These are phyloP conservation scores for Epichloe elymi DNA, from an alignment of 2,329 filamentous ascomycete genomes.

Conservation along the genomic window DNA sequence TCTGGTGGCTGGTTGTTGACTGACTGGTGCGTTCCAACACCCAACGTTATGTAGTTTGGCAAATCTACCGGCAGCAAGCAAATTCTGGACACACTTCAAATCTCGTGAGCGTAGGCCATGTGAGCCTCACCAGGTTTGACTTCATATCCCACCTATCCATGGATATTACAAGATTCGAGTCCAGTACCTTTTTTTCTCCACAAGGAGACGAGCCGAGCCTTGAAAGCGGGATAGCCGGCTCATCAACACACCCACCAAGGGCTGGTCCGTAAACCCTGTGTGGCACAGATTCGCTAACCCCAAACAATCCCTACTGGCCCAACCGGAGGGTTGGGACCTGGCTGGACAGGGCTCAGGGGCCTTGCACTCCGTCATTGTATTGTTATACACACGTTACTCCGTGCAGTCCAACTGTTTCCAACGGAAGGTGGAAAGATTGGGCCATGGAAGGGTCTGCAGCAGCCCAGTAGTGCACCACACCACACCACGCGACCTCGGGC, in stretches of 20 bases:
- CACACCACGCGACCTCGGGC: not conserved
- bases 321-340: not conserved
- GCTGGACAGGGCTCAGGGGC: conserved; percentile 1
- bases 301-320: not conserved
- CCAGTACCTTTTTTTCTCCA: not conserved
- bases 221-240: not conserved
- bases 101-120: too few species aligned
- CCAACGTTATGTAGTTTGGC: too few species aligned
- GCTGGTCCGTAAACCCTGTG: not conserved
- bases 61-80: too few species aligned
- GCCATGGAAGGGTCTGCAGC: too few species aligned
- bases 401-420: too few species aligned
- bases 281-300: not conserved
- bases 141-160: not conserved
- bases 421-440: too few species aligned
- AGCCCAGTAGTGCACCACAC: too few species aligned
- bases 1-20: too few species aligned
- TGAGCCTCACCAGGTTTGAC: too few species aligned
- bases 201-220: not conserved
- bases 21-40: too few species aligned
- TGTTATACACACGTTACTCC: not conserved
- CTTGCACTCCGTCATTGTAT: not conserved
- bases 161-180: not conserved
- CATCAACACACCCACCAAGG: not conserved
- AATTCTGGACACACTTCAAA: too few species aligned